These are phyloP conservation scores for Cercophora newfieldiana DNA, from an alignment of 495 filamentous ascomycete species.

Conservation along the genomic window DNA sequence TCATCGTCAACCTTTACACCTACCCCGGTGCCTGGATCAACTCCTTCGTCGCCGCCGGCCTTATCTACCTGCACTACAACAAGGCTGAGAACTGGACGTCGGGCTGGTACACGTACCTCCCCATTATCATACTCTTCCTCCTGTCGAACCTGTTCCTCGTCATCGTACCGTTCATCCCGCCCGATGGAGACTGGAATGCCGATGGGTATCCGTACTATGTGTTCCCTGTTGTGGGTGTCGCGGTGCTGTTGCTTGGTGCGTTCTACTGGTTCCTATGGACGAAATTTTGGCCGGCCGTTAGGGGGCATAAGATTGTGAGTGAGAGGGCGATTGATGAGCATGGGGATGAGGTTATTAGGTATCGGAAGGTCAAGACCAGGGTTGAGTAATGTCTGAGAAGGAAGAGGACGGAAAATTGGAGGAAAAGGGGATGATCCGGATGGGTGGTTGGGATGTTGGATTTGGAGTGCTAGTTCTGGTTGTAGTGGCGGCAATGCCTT, in stretches of 20 bases:
- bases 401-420: not conserved
- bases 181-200: slow-evolving; percentile 50
- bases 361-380: slow-evolving; percentile 31
- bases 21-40: slow-evolving; percentile 49
- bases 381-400: slow-evolving; percentile 1
- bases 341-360: slow-evolving; percentile 48
- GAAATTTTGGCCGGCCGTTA: slow-evolving; percentile 47
- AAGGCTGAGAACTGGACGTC: slow-evolving; percentile 46
- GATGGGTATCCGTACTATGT: slow-evolving; percentile 53
- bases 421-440: not conserved
- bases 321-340: slow-evolving; percentile 45
- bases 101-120: slow-evolving; percentile 46
- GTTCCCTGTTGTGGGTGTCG: slow-evolving; percentile 53
- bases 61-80: slow-evolving; percentile 45
- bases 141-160: slow-evolving; percentile 52
- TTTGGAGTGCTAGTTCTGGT: no score
- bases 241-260: slow-evolving; percentile 46
- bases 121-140: slow-evolving; percentile 48
- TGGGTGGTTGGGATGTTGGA: no score
- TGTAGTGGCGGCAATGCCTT: no score
- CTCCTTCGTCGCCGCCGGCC: slow-evolving; percentile 58
- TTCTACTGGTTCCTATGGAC: slow-evolving; percentile 56
- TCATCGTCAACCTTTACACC: slow-evolving; percentile 51
- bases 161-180: slow-evolving; percentile 53
- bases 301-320: slow-evolving; percentile 49